Base-by-base conservation (phyloP, 2,329 filamentous ascomycete species). In the Conoideocrella luteorostrata region DNA sequence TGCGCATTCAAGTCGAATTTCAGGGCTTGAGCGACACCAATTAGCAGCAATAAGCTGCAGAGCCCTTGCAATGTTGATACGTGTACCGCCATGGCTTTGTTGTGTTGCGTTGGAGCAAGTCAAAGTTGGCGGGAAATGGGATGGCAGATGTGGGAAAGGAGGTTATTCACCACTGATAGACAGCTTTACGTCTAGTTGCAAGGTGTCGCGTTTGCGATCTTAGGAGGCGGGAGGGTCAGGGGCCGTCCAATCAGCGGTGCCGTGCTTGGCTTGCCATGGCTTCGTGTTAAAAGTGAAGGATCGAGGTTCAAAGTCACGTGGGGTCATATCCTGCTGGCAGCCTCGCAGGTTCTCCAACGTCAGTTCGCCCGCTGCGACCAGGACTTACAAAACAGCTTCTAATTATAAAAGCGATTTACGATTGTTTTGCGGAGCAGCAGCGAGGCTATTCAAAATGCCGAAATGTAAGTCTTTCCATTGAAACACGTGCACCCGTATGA, bases 1-100 rank as follows among this genome's bases (percentile, higher is more conserved):
- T 82, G 77, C 35, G 89, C 88, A 57, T 79, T 69, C 49, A 98
- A 80, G 59, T 98, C 93, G 76, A 98, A 96, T 73, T 95, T 96
- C 58, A 98, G 81, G 47, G 89, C 89, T 53, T 74, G 66, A 51
- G 71, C 69, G 52, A 69, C 69, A 47, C 71, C 68, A 51, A 74
- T 66, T 46, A 82, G 64, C 45, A 82, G 64, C 52, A 81, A 63
- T 41, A 82, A 58, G 64, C 74, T 71, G 69, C 73, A 79, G 62
- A 81, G 56, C 58, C 71, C 71, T 64, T 74, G 77, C 70, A 82
- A 69, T 57, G 79, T 59, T 50, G 70, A 71, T 61, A 62, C 64
- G 55, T 68, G 63, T 52, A 65, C 60, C 51, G 72, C 71, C 75
- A 79, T 79, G 55, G 54, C 12, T 18, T 5, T 41, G 12, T 24